Evolutionary conservation across 192 early-diverging fungal genomes (phyloP), one percentile per base, ranked within the genome.

Genomic region (Backusella psychrophila): DNA sequence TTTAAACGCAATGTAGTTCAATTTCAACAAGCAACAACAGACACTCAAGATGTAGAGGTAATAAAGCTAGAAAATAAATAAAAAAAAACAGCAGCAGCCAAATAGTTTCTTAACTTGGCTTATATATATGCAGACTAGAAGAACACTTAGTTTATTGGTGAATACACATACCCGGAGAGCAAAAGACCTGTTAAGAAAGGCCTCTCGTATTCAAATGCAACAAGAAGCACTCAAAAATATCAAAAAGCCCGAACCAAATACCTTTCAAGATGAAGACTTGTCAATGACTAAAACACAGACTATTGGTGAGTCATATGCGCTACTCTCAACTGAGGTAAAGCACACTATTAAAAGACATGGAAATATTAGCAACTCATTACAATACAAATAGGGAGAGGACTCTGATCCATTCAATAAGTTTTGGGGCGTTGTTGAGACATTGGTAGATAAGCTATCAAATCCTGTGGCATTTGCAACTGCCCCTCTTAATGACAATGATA

Each of bases 321-420:
- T 81, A 42, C 41, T 81, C 7, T 75, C 76, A 34, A 42, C 67
- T 19, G 69, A 77, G 34, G 75, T 77, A 56, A 42, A 29, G 35
- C 23, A 59, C 31, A 59, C 21, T 26, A 56, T 34, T 11, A 75
- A 44, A 6, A 36, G 3, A 52, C 7, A 67, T 33, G 14, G 14
- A 35, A n/a, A 29, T 29, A 41, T 52, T 19, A 15, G 4, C n/a
- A n/a, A n/a, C 12, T 31, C 4, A 8, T 70, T 63, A 72, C 36
- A 6, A 42, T 41, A 29, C 87, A 33, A 49, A 29, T 86, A 75
- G 46, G 41, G 69, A 3, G 69, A 89, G 33, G 90, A 92, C 15
- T 89, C 90, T n/a, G 94, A 93, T 84, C 94, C 93, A 11, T 95
- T 95, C 78, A 91, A 93, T 77, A 92, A 90, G 71, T 95, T 95